Evolutionary conservation across 2,329 filamentous ascomycete genomes (phyloP).

Genomic region (Colletotrichum echinochloae): DNA sequence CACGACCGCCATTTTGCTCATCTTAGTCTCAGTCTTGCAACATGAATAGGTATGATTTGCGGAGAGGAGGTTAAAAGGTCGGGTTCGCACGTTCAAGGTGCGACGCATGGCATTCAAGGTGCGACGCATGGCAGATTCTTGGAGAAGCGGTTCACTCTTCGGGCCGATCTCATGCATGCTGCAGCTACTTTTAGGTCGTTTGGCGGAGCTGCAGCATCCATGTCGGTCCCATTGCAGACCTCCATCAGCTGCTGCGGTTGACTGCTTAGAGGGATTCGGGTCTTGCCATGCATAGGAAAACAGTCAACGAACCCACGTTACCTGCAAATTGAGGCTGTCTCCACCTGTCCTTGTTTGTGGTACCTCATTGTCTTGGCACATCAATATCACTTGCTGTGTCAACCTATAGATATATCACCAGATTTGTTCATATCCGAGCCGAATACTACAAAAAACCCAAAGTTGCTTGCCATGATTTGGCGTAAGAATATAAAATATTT

Average conservation of each 20-base stretch:
- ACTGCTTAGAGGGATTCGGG: neutral
- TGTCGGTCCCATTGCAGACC: neutral
- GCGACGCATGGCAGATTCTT: neutral
- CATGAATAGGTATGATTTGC: neutral
- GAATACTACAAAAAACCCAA: too few relatives aligned
- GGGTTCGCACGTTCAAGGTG: neutral
- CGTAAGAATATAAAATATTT: too few relatives aligned
- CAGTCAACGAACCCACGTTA: neutral
- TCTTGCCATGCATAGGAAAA: neutral
- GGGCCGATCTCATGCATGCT: neutral
- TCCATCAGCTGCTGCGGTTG: neutral
- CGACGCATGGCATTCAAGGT: too few relatives aligned
- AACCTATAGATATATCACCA: neutral
- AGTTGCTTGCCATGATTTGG: neutral
- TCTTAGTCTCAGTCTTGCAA: neutral
- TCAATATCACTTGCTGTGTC: neutral
- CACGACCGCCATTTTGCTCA: neutral
- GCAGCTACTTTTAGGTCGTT: neutral
- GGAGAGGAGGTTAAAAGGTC: neutral
- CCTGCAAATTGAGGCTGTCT: neutral
- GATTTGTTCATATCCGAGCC: neutral
- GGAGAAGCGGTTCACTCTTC: neutral
- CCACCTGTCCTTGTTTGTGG: neutral
- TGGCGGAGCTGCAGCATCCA: slow-evolving; percentile 2
- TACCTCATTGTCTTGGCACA: neutral